These are phyloP conservation scores for Cystoderma amianthinum DNA, from an alignment of 768 basidiomycete genomes.

Conservation along the genomic window DNA sequence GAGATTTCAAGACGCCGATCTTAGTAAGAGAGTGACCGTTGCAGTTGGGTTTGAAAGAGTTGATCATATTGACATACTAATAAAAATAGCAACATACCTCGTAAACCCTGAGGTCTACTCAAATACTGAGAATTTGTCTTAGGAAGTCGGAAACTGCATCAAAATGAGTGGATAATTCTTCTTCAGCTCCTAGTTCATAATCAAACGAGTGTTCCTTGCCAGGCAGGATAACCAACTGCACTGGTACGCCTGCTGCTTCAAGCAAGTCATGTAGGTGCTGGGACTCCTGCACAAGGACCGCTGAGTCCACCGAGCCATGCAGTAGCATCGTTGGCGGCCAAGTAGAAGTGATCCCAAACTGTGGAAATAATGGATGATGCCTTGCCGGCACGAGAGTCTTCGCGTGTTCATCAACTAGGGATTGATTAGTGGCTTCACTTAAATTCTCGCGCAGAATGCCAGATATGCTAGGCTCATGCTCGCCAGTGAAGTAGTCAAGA, in stretches of 20 bases:
- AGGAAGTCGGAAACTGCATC: constrained; percentile 31
- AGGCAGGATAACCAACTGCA: constrained; percentile 26
- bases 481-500: constrained; percentile 53
- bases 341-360: constrained; percentile 26
- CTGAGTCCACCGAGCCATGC: constrained; percentile 44
- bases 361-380: constrained; percentile 38
- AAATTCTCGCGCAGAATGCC: constrained; percentile 23
- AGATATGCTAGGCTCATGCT: constrained; percentile 42
- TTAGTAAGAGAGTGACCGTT: too few species aligned
- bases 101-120: too few species aligned
- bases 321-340: constrained; percentile 45
- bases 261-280: constrained; percentile 25
- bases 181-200: constrained; percentile 36
- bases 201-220: constrained; percentile 54
- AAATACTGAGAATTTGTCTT: constrained; percentile 5
- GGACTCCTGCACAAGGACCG: constrained; percentile 36
- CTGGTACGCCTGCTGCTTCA: constrained; percentile 23
- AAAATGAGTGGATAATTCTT: constrained; percentile 13
- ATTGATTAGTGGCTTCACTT: background rate
- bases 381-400: constrained; percentile 2
- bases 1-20: too few species aligned
- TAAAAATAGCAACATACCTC: too few species aligned
- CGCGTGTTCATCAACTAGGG: background rate
- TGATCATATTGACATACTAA: too few species aligned
- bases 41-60: too few species aligned